Evolutionary conservation across 1,139 yeast genomes (phyloP), one percentile per base, ranked within the genome.

Genomic region (Candida sp.): DNA sequence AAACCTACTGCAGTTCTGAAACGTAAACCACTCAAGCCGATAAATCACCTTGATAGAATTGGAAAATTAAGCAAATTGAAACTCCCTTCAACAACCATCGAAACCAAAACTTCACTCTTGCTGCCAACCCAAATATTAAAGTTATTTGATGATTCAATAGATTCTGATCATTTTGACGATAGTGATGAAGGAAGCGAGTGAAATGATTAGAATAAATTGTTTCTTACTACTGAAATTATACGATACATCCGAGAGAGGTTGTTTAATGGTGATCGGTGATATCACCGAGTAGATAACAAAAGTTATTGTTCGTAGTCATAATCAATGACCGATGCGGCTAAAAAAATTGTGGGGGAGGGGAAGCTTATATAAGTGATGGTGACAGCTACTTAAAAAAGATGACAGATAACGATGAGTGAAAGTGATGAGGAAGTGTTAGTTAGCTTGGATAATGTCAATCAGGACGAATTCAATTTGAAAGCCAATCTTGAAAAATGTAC

Each of bases 1-100:
- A 9, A 9, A 6, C 6, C 6, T 6, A 12, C 35, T 19, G 19
- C 4, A 4, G 5, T 35, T 21, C 4, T 12, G n/a, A 8, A 9
- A 35, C 23, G 15, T 23, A 29, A 37, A 25, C 11, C 33, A 8
- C 6, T 6, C 9, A 25, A 15, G 15, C 19, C 36, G 23, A 8
- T 34, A 5, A 34, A 34, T 21, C 36, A 19, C 6, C 23, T 34
- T 15, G 33, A 30, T 30, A 15, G 36, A 15, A 34, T 37, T 15
- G 33, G 40, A 30, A 22, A n/a, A 36, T 25, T 41, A 9, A 22
- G 36, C 15, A 32, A 38, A 3, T 22, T 41, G 25, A 30, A 32
- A 33, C 36, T 36, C 3, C 43, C 43, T 9, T 2, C 8, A 8
- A 41, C 43, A 2, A 41, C 43, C n/a, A 41, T 41, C 12, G 43